Base-by-base conservation (phyloP, 306 rosid species). In the Cicer arietinum region DNA sequence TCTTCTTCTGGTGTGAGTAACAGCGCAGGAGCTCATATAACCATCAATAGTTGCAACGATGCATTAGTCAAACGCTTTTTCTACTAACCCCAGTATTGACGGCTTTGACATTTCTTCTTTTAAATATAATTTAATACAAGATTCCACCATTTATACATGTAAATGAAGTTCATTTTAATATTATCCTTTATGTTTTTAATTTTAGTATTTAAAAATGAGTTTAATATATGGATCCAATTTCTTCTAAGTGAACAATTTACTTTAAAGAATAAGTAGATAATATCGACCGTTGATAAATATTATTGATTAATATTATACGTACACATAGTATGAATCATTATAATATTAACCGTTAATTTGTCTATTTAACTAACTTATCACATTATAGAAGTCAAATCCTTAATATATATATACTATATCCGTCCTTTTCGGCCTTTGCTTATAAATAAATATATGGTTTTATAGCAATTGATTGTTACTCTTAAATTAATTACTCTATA, bases 1-100 rank as follows among this genome's bases (percentile, higher is more conserved):
- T n/a, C n/a, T n/a, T n/a, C n/a, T n/a, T n/a, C n/a, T n/a, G n/a
- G n/a, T n/a, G n/a, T n/a, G n/a, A n/a, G n/a, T n/a, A n/a, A n/a
- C n/a, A n/a, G 83, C 11, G 81, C 85, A 0, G 44, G 50, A 60
- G n/a, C 20, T 46, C 22, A 82, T 64, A 69, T 84, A 44, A 0
- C 54, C 47, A 25, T 87, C 6, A 8, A 4, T 25, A 16, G 1
- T 6, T 69, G 83, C 51, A 7, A 76, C 7, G 53, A 25, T 16
- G 86, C 13, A 1, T 1, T 4, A 0, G 20, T 84, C 12, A n/a
- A 5, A 3, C 11, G 84, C 90, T 44, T 88, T 88, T 8, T 11
- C 0, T 6, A 1, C 69, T 0, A 87, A 88, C 16, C 86, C 88
- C 2, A 87, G 84, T 69, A 84, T 88, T 0, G 88, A 86, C 73